phyloP scores from a whole-genome alignment of 1,284 basidiomycete species.

The Sparassis latifolia region DNA sequence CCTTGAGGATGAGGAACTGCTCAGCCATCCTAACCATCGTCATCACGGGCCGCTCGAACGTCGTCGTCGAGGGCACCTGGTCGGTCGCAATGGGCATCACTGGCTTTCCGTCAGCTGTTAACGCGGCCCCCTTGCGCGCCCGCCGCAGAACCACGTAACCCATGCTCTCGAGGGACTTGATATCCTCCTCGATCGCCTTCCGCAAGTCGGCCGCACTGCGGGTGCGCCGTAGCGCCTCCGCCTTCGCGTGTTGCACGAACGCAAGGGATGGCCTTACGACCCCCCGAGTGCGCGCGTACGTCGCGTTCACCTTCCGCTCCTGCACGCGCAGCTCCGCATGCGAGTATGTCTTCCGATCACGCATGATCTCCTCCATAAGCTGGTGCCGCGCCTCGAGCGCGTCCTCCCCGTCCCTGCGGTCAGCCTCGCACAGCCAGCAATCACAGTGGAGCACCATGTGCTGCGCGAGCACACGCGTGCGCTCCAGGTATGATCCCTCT shows the following conservation, averaged over 20 bases:
- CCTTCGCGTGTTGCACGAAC: not conserved
- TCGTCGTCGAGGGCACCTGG: not conserved
- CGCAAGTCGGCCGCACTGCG: no score
- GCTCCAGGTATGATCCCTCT: not conserved
- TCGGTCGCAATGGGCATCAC: not conserved
- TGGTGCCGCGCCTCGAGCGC: not conserved
- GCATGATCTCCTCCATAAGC: not conserved
- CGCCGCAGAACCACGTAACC: not conserved
- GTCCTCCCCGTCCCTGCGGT: not conserved
- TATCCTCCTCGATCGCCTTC: not conserved
- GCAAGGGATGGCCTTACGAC: not conserved
- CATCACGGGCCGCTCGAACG: not conserved
- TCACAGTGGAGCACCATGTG: not conserved
- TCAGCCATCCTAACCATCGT: not conserved
- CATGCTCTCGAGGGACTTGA: not conserved
- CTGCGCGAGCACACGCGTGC: not conserved
- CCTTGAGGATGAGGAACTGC: not conserved
- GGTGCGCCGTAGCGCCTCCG: not conserved
- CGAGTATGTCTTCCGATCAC: not conserved
- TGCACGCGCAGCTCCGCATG: not conserved
- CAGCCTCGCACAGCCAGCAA: constrained; percentile 1
- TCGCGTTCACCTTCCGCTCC: not conserved
- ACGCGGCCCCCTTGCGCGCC: not conserved
- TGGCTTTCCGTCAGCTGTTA: not conserved
- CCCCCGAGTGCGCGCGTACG: not conserved